Evolutionary conservation across 768 basidiomycete species (phyloP).

Genomic region (Xerocomellus amylosporus): DNA sequence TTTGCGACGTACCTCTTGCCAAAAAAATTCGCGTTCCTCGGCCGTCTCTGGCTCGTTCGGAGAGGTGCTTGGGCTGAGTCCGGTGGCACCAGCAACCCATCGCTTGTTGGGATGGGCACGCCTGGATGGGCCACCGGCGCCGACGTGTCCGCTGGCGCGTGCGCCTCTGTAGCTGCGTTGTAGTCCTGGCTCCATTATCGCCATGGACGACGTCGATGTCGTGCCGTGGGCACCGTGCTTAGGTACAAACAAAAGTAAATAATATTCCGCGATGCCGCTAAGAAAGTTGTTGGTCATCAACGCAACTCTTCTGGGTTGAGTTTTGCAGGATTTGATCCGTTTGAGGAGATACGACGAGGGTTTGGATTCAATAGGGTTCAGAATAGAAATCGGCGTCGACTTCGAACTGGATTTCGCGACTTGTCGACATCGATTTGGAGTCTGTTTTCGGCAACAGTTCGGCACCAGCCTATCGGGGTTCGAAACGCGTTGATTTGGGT

Average conservation of each 20-base stretch:
- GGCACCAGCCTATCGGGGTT: no score
- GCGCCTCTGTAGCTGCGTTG: slow-evolving; percentile 21
- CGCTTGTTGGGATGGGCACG: slow-evolving; percentile 52
- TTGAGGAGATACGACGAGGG: slow-evolving; percentile 73
- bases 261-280: slow-evolving; percentile 1
- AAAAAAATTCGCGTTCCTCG: slow-evolving; percentile 68
- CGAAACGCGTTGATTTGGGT: no score
- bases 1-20: slow-evolving; percentile 58
- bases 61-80: slow-evolving; percentile 36
- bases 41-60: slow-evolving; percentile 51
- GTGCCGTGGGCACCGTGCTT: not conserved
- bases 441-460: no score
- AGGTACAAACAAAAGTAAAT: no score
- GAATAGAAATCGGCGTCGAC: no score
- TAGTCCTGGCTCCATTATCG: slow-evolving; percentile 26
- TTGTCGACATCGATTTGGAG: no score
- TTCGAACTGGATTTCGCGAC: no score
- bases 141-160: slow-evolving; percentile 23
- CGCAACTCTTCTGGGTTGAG: slow-evolving; percentile 52
- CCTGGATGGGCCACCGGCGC: slow-evolving; percentile 20
- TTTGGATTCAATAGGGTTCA: slow-evolving; percentile 77
- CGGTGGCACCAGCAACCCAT: slow-evolving; percentile 48
- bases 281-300: slow-evolving; percentile 31
- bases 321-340: slow-evolving; percentile 71
- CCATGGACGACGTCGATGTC: slow-evolving; percentile 11